Percentiles rank a stretch among this genome's conserved stretches.
phyloP scores from a whole-genome alignment of 2,329 filamentous ascomycete species.

The Botrytis fabae region DNA sequence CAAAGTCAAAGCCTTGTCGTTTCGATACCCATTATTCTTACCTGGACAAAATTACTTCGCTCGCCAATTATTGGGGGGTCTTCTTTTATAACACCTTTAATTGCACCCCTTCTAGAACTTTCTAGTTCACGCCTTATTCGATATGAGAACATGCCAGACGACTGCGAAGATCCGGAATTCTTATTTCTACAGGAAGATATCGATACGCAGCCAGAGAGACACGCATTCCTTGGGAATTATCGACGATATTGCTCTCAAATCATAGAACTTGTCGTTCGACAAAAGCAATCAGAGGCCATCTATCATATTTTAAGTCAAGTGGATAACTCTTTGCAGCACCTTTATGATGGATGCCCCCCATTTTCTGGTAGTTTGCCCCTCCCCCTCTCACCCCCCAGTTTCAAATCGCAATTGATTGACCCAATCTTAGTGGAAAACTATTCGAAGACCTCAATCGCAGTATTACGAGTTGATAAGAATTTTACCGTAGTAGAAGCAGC shows the following conservation, averaged over 20 bases:
- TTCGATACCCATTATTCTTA: conserved; percentile 87
- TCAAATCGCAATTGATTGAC: conserved; percentile 24
- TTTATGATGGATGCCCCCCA: conserved; percentile 69
- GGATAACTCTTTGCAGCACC: conserved; percentile 68
- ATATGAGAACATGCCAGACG: conserved; percentile 83
- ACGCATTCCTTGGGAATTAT: conserved; percentile 95
- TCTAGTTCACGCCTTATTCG: conserved; percentile 82
- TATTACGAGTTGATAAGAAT: conserved; percentile 81
- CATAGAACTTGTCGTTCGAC: conserved; percentile 81
- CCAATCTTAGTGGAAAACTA: conserved; percentile 52
- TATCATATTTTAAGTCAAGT: conserved; percentile 82
- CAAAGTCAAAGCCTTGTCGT: conserved; percentile 86
- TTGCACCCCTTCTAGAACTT: conserved; percentile 76
- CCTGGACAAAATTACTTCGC: conserved; percentile 81
- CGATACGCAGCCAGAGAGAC: conserved; percentile 88
- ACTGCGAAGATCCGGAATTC: conserved; percentile 76
- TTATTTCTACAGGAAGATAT: conserved; percentile 89
- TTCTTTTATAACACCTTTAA: conserved; percentile 58
- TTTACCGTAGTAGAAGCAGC: conserved; percentile 87
- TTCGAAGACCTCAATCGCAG: conserved; percentile 68
- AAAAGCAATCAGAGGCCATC: conserved; percentile 81
- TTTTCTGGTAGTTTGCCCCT: conserved; percentile 59
- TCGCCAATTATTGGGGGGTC: conserved; percentile 69
- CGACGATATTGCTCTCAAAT: conserved; percentile 84
- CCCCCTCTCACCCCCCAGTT: background rate